Evolutionary conservation across 768 basidiomycete genomes (phyloP).

Genomic region (Lactarius hatsudake): DNA sequence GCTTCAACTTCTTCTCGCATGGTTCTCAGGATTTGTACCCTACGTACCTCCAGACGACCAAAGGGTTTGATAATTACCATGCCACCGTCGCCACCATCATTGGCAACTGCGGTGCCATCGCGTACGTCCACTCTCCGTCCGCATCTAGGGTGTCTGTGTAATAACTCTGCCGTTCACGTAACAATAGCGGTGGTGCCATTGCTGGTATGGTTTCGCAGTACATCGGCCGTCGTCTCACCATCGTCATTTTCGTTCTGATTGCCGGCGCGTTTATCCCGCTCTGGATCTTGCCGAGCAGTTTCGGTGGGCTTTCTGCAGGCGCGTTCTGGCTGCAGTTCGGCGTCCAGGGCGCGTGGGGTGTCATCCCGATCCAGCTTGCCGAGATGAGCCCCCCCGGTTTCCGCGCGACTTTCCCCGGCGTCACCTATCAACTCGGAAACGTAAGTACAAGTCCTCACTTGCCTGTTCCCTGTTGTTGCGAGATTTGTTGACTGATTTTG

Average conservation of each 20-base stretch:
- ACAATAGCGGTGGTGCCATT: constrained; percentile 37
- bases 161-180: neutral
- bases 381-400: constrained; percentile 50
- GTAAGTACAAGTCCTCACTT: constrained; percentile 13
- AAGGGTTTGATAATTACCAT: constrained; percentile 35
- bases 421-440: constrained; percentile 46
- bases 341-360: constrained; percentile 41
- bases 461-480: neutral
- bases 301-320: constrained; percentile 43
- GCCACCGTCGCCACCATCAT: constrained; percentile 47
- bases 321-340: constrained; percentile 49
- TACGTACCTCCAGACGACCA: constrained; percentile 39
- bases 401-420: constrained; percentile 46
- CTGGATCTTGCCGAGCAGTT: constrained; percentile 46
- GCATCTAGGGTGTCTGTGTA: neutral
- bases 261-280: constrained; percentile 38
- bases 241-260: constrained; percentile 37
- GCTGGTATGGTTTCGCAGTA: constrained; percentile 43
- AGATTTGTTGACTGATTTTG: neutral
- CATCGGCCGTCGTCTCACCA: constrained; percentile 46
- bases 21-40: constrained; percentile 46
- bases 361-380: constrained; percentile 43
- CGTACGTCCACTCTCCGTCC: constrained; percentile 22
- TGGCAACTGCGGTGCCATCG: constrained; percentile 37
- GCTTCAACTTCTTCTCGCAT: constrained; percentile 55